These are phyloP conservation scores for Naematelia encephala DNA, from an alignment of 768 basidiomycete genomes.

Conservation along the genomic window DNA sequence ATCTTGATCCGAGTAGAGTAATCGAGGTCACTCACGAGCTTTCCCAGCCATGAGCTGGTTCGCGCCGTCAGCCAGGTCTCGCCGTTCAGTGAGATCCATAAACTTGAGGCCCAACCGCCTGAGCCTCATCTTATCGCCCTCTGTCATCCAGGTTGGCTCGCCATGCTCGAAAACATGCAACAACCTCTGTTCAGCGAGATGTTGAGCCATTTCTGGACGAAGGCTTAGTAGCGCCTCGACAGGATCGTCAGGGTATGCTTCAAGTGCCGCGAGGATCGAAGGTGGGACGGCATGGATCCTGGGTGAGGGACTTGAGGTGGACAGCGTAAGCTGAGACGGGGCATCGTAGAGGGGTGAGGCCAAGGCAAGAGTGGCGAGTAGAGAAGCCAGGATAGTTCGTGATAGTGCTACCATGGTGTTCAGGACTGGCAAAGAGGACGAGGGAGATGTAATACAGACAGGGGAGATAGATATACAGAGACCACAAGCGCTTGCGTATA, in stretches of 20 bases:
- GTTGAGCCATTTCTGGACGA: constrained; percentile 11
- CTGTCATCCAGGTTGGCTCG: constrained; percentile 25
- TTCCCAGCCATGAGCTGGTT: not conserved
- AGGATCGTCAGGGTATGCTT: constrained; percentile 15
- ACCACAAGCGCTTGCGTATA: too few species aligned
- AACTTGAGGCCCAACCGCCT: constrained; percentile 23
- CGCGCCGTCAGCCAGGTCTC: constrained; percentile 1
- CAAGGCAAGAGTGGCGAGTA: not conserved
- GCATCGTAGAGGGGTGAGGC: not conserved
- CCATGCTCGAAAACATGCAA: constrained; percentile 14
- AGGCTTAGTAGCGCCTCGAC: constrained; percentile 18
- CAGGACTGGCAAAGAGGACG: too few species aligned
- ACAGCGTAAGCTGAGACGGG: not conserved
- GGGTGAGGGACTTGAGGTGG: not conserved
- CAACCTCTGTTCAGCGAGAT: constrained; percentile 20
- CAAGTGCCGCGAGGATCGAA: constrained; percentile 5
- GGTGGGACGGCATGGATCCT: not conserved
- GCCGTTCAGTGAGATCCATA: constrained; percentile 28
- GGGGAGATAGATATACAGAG: too few species aligned
- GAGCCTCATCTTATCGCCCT: constrained; percentile 32
- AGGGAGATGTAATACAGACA: too few species aligned
- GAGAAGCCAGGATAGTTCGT: not conserved
- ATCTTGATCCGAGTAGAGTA: not conserved
- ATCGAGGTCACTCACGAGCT: not conserved
- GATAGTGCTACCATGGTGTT: not conserved